Evolutionary conservation across 352 stramenopile genomes (phyloP).

Genomic region (Peronospora farinosa): DNA sequence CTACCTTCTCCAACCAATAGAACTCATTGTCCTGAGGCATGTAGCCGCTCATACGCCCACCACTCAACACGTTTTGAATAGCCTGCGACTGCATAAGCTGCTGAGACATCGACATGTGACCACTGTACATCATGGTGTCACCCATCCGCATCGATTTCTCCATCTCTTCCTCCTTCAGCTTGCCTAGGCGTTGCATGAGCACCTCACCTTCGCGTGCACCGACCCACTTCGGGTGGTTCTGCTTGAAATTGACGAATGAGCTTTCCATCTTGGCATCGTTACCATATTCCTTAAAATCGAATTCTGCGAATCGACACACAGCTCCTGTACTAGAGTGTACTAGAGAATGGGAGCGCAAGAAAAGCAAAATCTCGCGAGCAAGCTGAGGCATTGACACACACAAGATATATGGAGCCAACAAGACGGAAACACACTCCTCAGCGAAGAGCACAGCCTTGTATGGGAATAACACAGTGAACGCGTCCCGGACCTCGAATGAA

Average conservation of each 20-base stretch:
- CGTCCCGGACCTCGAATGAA: slow-evolving; percentile 81
- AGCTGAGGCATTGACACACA: slow-evolving; percentile 90
- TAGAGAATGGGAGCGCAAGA: slow-evolving; percentile 90
- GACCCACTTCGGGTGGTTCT: slow-evolving; percentile 84
- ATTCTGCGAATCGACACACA: slow-evolving; percentile 92
- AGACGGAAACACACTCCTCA: slow-evolving; percentile 89
- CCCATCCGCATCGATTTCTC: slow-evolving; percentile 82
- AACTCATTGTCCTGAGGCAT: slow-evolving; percentile 80
- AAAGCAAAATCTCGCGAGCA: slow-evolving; percentile 89
- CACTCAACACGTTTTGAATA: slow-evolving; percentile 69
- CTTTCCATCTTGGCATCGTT: slow-evolving; percentile 96
- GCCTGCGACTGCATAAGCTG: slow-evolving; percentile 84
- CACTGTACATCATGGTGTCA: slow-evolving; percentile 77
- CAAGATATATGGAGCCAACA: slow-evolving; percentile 95
- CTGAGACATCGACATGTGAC: slow-evolving; percentile 75
- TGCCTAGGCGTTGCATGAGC: slow-evolving; percentile 58
- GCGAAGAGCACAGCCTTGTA: slow-evolving; percentile 93
- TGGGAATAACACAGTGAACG: slow-evolving; percentile 89
- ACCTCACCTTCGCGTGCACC: slow-evolving; percentile 66
- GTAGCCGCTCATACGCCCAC: slow-evolving; percentile 37
- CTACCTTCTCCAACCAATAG: slow-evolving; percentile 86
- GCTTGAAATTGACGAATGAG: slow-evolving; percentile 95
- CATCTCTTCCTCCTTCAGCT: slow-evolving; percentile 79
- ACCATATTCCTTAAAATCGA: slow-evolving; percentile 94
- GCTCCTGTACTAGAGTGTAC: slow-evolving; percentile 90